Evolutionary conservation across 495 filamentous ascomycete genomes (phyloP).

Genomic region (Penicillium waksmanii): DNA sequence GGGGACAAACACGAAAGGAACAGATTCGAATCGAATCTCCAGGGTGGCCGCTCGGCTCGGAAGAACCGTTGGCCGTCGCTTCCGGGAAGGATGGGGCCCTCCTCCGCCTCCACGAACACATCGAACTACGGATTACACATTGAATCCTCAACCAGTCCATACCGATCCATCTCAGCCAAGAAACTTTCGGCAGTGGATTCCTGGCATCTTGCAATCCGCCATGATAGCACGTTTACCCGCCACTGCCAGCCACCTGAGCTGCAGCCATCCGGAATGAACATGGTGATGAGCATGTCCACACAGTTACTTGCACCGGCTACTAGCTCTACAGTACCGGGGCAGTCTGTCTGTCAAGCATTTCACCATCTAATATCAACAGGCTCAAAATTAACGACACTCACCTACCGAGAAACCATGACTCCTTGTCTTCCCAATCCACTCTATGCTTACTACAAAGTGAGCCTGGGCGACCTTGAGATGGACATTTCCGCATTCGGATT

Average conservation of each 20-base stretch:
- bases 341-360: background rate
- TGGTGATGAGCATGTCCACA: background rate
- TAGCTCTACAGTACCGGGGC: background rate
- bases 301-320: background rate
- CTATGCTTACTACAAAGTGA: too few species aligned
- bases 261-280: slow-evolving; percentile 3
- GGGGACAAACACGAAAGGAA: slow-evolving; percentile 6
- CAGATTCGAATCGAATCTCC: slow-evolving; percentile 21
- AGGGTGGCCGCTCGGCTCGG: slow-evolving; percentile 25
- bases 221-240: background rate
- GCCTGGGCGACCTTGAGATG: slow-evolving; percentile 19
- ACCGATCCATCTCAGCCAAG: background rate
- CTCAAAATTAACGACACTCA: background rate
- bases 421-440: background rate
- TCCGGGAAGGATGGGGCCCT: background rate
- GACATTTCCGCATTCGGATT: slow-evolving; percentile 39
- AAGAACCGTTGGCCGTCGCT: slow-evolving; percentile 15
- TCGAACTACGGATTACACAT: background rate
- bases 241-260: background rate
- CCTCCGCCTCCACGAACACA: slow-evolving; percentile 7
- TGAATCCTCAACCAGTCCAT: background rate
- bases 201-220: background rate
- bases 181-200: background rate
- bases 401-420: background rate
- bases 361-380: background rate